phyloP scores from a whole-genome alignment of 352 stramenopile genomes.

The Globisporangium mamillatum region DNA sequence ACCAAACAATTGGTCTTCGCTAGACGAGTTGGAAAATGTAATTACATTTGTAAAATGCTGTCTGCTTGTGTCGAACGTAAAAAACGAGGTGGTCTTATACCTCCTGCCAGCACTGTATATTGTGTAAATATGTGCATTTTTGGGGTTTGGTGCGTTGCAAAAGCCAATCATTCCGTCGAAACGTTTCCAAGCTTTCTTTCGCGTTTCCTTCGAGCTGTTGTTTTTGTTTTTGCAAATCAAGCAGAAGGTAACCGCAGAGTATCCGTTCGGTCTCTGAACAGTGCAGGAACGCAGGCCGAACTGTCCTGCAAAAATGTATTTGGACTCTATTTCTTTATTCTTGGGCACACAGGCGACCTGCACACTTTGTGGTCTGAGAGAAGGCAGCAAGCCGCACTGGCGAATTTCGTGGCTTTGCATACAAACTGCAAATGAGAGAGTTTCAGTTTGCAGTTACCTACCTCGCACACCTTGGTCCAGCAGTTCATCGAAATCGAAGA shows the following conservation, averaged over 20 bases:
- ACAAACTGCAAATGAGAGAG: background rate
- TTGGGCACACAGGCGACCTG: background rate
- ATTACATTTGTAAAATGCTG: too few relatives aligned
- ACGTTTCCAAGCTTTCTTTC: too few relatives aligned
- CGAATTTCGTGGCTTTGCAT: background rate
- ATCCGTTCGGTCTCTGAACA: background rate
- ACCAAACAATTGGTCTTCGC: too few relatives aligned
- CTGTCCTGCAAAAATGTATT: background rate
- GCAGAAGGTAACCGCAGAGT: background rate
- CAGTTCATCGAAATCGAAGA: background rate
- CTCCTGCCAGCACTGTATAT: too few relatives aligned
- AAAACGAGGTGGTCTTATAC: too few relatives aligned
- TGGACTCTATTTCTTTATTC: background rate
- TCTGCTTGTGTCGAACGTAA: too few relatives aligned
- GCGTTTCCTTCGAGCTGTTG: too few relatives aligned
- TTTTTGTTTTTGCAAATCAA: background rate
- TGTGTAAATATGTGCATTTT: too few relatives aligned
- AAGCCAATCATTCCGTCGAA: too few relatives aligned
- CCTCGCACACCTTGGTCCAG: too few relatives aligned
- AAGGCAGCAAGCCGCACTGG: background rate
- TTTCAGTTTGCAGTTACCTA: background rate
- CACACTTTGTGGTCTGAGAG: background rate
- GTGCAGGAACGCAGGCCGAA: background rate
- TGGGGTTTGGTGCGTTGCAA: too few relatives aligned
- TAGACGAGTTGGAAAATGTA: too few relatives aligned